Conservation (phyloP, 2,329 filamentous ascomycete genomes). For the Alternaria sp. region DNA sequence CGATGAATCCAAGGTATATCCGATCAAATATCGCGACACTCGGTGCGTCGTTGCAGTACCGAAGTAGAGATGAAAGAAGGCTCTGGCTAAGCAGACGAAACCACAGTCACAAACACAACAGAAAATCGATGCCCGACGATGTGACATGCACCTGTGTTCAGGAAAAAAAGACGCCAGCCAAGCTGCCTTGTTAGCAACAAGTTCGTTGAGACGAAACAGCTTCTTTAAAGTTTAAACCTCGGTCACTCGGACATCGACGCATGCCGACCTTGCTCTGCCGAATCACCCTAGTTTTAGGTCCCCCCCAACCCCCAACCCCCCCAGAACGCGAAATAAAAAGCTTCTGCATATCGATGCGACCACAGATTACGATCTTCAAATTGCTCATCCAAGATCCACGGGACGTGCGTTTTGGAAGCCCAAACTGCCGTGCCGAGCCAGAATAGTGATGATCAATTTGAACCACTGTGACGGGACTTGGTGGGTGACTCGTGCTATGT, state of each 20-base stretch:
- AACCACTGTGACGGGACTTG: not conserved
- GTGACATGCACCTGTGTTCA: not conserved
- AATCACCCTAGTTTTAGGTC: not conserved
- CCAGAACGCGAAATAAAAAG: slow-evolving; percentile 1
- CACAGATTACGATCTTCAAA: slow-evolving; percentile 2
- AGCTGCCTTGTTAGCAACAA: not conserved
- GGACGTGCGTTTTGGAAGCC: slow-evolving; percentile 4
- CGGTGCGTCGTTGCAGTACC: not conserved
- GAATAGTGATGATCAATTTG: slow-evolving; percentile 7
- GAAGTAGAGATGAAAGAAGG: not conserved
- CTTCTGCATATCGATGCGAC: not conserved
- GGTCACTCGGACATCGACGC: not conserved
- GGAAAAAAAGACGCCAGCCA: not conserved
- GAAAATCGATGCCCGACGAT: not conserved
- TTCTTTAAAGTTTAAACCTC: not conserved
- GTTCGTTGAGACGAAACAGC: not conserved
- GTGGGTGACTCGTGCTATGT: slow-evolving; percentile 1
- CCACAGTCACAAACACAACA: not conserved
- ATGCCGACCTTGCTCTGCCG: not conserved
- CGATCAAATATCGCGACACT: not conserved
- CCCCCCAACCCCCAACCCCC: too few species aligned
- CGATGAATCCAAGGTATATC: not conserved
- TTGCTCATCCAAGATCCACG: not conserved
- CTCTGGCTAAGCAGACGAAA: not conserved
- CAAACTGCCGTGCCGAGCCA: slow-evolving; percentile 9